Conservation (phyloP, 139 green algal species). For the Chlorella sp. region DNA sequence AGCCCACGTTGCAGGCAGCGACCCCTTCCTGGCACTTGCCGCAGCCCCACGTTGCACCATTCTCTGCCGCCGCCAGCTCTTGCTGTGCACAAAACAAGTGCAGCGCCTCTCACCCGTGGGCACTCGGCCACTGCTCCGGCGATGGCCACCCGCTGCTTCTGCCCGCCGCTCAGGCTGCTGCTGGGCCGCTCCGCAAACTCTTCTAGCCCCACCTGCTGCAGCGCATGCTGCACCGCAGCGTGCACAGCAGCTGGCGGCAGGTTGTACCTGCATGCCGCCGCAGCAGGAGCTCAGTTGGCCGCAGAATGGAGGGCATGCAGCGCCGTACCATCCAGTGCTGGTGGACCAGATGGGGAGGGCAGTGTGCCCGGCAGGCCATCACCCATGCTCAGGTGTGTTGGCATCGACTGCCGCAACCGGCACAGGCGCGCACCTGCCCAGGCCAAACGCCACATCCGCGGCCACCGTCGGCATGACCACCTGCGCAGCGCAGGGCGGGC, state of each 20-base stretch:
- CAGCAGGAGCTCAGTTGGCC: too few relatives aligned
- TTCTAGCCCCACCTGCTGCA: slow-evolving; percentile 84
- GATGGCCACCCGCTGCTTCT: slow-evolving; percentile 98
- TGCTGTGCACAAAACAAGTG: too few relatives aligned
- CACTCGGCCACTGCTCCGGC: slow-evolving; percentile 74
- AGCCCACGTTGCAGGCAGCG: too few relatives aligned
- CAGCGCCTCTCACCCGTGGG: slow-evolving; percentile 33
- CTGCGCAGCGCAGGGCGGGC: not conserved
- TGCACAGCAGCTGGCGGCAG: slow-evolving; percentile 64
- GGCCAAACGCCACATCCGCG: slow-evolving; percentile 96
- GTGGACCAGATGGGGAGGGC: too few relatives aligned
- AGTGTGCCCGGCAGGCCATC: too few relatives aligned
- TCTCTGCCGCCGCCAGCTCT: too few relatives aligned
- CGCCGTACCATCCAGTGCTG: too few relatives aligned
- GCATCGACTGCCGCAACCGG: too few relatives aligned
- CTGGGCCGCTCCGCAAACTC: slow-evolving; percentile 71
- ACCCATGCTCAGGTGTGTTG: too few relatives aligned
- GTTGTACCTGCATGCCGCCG: slow-evolving; percentile 60
- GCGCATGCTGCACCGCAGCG: slow-evolving; percentile 63
- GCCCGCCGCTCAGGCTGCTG: slow-evolving; percentile 93
- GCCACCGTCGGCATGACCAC: slow-evolving; percentile 93
- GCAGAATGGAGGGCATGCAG: too few relatives aligned
- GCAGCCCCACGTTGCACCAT: too few relatives aligned
- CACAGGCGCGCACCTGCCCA: slow-evolving; percentile 68
- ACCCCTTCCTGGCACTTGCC: too few relatives aligned